Percentiles rank a stretch among this genome's conserved stretches.
Conservation (phyloP, 139 green algal genomes). For the Axilococcus clingmanii region DNA sequence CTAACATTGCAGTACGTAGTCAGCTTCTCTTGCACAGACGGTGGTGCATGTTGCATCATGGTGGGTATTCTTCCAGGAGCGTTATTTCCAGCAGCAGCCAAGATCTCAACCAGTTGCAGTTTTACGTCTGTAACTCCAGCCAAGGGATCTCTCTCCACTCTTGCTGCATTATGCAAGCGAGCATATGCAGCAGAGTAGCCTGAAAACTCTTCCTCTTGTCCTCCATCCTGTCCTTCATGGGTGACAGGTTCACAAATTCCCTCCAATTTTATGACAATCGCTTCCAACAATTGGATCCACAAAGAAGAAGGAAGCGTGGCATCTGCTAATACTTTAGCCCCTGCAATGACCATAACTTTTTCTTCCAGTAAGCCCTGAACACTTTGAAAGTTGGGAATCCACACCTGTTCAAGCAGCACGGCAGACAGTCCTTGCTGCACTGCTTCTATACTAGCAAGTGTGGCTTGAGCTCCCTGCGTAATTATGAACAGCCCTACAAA, state of each 20-base stretch:
- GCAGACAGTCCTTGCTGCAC: constrained; percentile 68
- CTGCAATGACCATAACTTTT: constrained; percentile 20
- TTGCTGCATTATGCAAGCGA: constrained; percentile 64
- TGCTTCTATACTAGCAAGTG: constrained; percentile 51
- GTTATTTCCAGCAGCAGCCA: constrained; percentile 14
- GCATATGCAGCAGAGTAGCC: constrained; percentile 72
- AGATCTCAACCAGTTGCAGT: constrained; percentile 26
- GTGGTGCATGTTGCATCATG: constrained; percentile 8
- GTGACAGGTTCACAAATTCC: not conserved
- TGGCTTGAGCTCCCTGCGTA: constrained; percentile 40
- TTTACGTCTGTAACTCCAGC: constrained; percentile 31
- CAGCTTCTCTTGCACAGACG: constrained; percentile 27
- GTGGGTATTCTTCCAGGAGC: constrained; percentile 18
- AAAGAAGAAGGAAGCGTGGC: constrained; percentile 32
- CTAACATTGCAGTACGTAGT: constrained; percentile 13
- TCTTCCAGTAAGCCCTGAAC: constrained; percentile 57
- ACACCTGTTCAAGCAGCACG: constrained; percentile 70
- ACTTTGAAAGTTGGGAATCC: constrained; percentile 10
- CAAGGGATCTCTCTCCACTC: constrained; percentile 24
- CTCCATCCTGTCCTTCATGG: constrained; percentile 9
- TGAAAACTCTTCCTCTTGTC: constrained; percentile 23
- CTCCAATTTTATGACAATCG: constrained; percentile 23
- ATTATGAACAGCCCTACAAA: constrained; percentile 63
- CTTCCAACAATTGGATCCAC: constrained; percentile 43
- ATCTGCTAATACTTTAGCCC: not conserved